A percentile compares a stretch with the other conserved stretches of the same genome.
Evolutionary conservation across 2,329 filamentous ascomycete genomes (phyloP).

Genomic region (Cryphonectria radicalis): DNA sequence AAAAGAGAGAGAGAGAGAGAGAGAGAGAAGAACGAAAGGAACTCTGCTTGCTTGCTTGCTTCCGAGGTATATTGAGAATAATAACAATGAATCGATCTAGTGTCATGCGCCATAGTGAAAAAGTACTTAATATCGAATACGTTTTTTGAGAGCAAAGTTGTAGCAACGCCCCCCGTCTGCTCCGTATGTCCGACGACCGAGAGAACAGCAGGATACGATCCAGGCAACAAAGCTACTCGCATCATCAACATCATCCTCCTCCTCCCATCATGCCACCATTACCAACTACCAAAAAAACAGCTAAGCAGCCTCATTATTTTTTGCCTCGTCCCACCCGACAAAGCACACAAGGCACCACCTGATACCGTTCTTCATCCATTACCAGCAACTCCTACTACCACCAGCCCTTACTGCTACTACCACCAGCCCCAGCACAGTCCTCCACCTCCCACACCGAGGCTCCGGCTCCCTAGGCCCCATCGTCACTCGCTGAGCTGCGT

Average conservation of each 20-base stretch:
- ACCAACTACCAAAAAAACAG: not conserved
- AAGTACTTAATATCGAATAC: not conserved
- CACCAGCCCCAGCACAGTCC: conserved; percentile 2
- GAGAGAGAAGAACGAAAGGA: no score
- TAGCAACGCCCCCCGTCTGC: not conserved
- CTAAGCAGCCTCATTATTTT: not conserved
- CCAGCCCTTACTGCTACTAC: not conserved
- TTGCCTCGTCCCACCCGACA: not conserved
- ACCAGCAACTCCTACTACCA: not conserved
- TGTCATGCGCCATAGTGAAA: not conserved
- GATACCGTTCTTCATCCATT: not conserved
- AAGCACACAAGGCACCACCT: not conserved
- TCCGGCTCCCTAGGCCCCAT: conserved; percentile 15
- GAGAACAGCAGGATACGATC: not conserved
- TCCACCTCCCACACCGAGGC: conserved; percentile 22
- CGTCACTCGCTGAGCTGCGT: not conserved
- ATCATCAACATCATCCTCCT: not conserved
- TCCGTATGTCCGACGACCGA: not conserved
- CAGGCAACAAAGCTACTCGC: not conserved
- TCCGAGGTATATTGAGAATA: not conserved
- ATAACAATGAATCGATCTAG: not conserved
- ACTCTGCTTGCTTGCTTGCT: not conserved
- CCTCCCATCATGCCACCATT: not conserved
- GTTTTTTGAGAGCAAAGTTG: not conserved
- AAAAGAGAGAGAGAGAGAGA: not conserved